Base-by-base conservation (phyloP, 2,329 filamentous ascomycete genomes). In the Cladosporium oxysporum region DNA sequence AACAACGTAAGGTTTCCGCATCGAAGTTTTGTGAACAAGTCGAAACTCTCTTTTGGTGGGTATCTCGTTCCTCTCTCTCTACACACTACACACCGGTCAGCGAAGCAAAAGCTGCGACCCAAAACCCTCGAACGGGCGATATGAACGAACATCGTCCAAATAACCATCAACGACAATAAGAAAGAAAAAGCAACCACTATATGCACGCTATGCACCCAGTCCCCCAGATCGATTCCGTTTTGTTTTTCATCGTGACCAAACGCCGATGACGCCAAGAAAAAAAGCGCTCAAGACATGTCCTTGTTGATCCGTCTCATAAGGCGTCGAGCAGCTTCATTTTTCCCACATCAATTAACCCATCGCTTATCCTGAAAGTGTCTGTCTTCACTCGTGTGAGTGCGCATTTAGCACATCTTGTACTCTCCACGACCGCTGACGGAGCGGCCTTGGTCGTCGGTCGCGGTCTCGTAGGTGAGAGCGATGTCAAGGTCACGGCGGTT, bases 401-500 rank as follows among this genome's bases (percentile, higher is more conserved):
- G 47, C 49, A 58, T 61, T 69, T 76, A 78, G 71, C 76, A 84
- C 83, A 90, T 90, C 78, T 90, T 94, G 85, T 97, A 99, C 72
- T 88, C 84, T 79, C 90, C 91, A 69, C 82, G 78, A 65, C 93
- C 94, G 75, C 88, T 79, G 5, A 88, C 87, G 67, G 83, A 81
- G 71, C 95, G 87, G 69, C 85, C 90, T 35, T 82, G 79, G 76
- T 98, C 93, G 29, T 88, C 81, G 3, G 93, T 91, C 74, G 92
- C 86, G 62, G 97, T 86, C 75, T 88, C 85, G 82, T 98, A 98
- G 55, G 88, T 84, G 75, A 99, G 87, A 75, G 86, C 88, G 77
- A 99, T 96, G 79, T 99, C 95, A 64, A 99, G 85, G 78, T 99
- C 95, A 71, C 95, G 90, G 79, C 90, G 89, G 84, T 99, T 98